phyloP scores from a whole-genome alignment of 139 green algal species.

The Volvox reticuliferus region DNA sequence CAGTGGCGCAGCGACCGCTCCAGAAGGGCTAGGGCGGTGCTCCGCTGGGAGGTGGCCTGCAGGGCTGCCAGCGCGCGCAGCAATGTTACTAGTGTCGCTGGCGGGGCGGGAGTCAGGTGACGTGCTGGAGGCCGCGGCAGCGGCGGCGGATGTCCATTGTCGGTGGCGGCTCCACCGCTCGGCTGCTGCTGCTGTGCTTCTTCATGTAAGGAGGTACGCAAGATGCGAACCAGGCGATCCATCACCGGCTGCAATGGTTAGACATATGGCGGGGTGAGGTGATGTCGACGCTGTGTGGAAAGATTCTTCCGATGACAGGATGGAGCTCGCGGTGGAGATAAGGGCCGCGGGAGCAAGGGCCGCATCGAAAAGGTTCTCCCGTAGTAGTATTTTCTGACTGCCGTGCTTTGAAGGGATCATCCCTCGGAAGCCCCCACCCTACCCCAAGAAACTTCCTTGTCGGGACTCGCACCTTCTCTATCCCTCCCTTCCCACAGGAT shows the following conservation, averaged over 20 bases:
- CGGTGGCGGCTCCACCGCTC: background rate
- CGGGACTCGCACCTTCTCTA: no score
- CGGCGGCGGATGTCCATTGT: background rate
- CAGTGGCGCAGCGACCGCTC: background rate
- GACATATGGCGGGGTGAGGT: background rate
- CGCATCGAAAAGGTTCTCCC: no score
- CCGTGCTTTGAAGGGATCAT: no score
- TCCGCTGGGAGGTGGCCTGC: constrained; percentile 2
- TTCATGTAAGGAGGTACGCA: background rate
- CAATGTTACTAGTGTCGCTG: constrained; percentile 22
- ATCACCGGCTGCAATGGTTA: background rate
- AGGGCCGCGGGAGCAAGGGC: no score
- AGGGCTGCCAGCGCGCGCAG: background rate
- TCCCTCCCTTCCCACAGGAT: no score
- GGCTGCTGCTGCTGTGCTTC: background rate
- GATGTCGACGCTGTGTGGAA: no score
- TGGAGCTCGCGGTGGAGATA: no score
- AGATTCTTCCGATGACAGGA: no score
- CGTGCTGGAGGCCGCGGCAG: background rate
- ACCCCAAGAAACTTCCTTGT: no score
- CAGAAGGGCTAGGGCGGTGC: background rate
- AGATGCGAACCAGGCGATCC: background rate
- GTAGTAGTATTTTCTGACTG: no score
- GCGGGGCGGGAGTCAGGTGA: background rate
- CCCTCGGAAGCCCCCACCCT: no score